Percentiles rank a stretch among this genome's conserved stretches.
phyloP scores from a whole-genome alignment of 2,329 filamentous ascomycete species.

The Trichoderma afroharzianum region DNA sequence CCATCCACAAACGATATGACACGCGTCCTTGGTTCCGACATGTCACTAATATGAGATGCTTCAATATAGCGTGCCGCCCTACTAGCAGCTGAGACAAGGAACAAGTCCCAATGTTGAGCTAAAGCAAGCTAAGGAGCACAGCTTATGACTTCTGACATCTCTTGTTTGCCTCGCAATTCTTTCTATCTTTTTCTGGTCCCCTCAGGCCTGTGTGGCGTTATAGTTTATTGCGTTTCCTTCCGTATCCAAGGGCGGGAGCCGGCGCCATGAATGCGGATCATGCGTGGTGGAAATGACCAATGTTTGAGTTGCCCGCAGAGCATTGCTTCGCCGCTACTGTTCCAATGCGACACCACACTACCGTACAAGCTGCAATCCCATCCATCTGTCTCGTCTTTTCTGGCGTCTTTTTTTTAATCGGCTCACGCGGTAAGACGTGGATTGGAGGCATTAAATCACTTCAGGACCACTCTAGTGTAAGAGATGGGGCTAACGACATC shows the following conservation, averaged over 20 bases:
- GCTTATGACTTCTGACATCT: conserved; percentile 7
- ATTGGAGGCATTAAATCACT: not conserved
- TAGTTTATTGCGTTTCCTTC: not conserved
- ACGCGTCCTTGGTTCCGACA: not conserved
- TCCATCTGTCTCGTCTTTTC: not conserved
- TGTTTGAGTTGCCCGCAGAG: conserved; percentile 5
- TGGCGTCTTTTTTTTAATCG: not conserved
- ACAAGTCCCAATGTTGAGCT: not conserved
- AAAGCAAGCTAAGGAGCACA: conserved; percentile 4
- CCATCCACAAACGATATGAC: not conserved
- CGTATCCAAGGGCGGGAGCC: conserved; percentile 7
- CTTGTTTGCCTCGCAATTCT: not conserved
- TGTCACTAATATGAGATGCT: not conserved
- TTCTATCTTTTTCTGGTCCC: not conserved
- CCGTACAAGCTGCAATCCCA: not conserved
- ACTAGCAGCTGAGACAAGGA: not conserved
- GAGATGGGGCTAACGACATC: not conserved
- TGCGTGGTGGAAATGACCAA: not conserved
- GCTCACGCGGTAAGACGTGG: conserved; percentile 10
- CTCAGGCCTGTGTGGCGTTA: not conserved
- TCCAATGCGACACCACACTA: not conserved
- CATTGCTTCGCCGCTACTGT: not conserved
- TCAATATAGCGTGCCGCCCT: not conserved
- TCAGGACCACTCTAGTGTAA: not conserved
- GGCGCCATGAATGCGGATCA: conserved; percentile 12